phyloP scores from a whole-genome alignment of 2,329 filamentous ascomycete species.

The Colletotrichum spinosum region DNA sequence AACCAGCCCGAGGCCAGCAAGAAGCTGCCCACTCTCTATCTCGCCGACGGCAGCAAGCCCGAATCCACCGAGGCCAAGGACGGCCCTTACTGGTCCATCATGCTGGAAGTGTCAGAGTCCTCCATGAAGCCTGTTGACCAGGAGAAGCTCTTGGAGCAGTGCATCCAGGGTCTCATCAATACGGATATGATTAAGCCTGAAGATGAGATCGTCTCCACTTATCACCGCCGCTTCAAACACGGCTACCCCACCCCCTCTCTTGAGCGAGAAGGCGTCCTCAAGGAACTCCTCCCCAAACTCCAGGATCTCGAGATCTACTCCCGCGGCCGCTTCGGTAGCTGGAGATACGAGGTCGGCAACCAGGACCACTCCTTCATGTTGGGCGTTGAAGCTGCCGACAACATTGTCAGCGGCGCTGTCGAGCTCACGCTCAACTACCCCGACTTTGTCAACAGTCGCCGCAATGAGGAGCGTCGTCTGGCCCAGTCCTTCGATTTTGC shows the following conservation, averaged over 20 bases:
- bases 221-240: conserved; percentile 98
- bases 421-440: conserved; percentile 97
- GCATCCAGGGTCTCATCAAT: conserved; percentile 96
- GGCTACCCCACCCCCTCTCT: conserved; percentile 96
- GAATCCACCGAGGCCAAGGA: conserved; percentile 78
- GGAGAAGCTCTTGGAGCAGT: conserved; percentile 86
- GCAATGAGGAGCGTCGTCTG: conserved; percentile 75
- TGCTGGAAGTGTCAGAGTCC: conserved; percentile 98
- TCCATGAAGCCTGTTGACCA: conserved; percentile 93
- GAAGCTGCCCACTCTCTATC: conserved; percentile 88
- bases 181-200: conserved; percentile 92
- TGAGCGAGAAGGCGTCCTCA: conserved; percentile 95
- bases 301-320: conserved; percentile 93
- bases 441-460: conserved; percentile 88
- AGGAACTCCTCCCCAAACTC: conserved; percentile 91
- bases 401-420: conserved; percentile 88
- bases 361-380: conserved; percentile 99
- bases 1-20: conserved; percentile 89
- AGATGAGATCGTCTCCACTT: conserved; percentile 97
- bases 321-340: conserved; percentile 96
- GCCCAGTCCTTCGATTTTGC: conserved; percentile 58
- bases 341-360: conserved; percentile 96
- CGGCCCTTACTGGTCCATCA: conserved; percentile 99
- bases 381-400: conserved; percentile 91
- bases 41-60: conserved; percentile 87